These are phyloP conservation scores for Cryptosporidium meleagridis DNA, from an alignment of 169 alveolate genomes.

Conservation along the genomic window DNA sequence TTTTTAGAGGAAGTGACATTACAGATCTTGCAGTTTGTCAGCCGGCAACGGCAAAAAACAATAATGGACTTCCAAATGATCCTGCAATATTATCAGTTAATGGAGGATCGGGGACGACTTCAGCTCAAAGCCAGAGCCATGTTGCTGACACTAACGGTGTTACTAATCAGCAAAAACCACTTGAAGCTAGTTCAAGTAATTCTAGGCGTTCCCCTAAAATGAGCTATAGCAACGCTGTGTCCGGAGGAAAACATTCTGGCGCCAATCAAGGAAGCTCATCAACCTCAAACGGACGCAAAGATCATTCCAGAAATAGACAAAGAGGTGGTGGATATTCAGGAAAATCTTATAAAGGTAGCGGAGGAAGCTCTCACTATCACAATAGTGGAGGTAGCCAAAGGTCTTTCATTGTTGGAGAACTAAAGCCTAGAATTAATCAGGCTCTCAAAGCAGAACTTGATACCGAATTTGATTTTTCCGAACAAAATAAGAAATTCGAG, in stretches of 20 bases:
- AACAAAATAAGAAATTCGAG: constrained; percentile 67
- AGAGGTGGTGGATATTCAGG: constrained; percentile 24
- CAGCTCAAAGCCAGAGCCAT: neutral
- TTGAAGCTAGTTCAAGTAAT: neutral
- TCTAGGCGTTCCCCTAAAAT: constrained; percentile 14
- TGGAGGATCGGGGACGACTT: neutral
- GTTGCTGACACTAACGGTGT: neutral
- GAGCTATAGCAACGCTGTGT: constrained; percentile 9
- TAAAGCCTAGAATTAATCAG: constrained; percentile 65
- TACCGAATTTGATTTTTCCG: constrained; percentile 72
- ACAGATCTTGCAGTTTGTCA: constrained; percentile 73
- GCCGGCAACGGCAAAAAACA: neutral
- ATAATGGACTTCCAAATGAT: constrained; percentile 30
- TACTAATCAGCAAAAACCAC: neutral
- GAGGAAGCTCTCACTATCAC: constrained; percentile 26
- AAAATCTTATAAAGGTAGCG: neutral
- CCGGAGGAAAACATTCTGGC: constrained; percentile 1
- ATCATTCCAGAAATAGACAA: constrained; percentile 37
- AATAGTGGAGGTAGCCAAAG: constrained; percentile 23
- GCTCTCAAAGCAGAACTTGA: constrained; percentile 75
- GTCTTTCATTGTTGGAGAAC: constrained; percentile 66
- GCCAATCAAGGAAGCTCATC: neutral
- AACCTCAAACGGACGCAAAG: neutral
- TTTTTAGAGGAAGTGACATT: constrained; percentile 72
- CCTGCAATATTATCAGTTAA: constrained; percentile 59